A percentile compares a stretch with the other conserved stretches of the same genome.
These are phyloP conservation scores for Colletotrichum coccodes DNA, from an alignment of 2,329 filamentous ascomycete species.

Conservation along the genomic window DNA sequence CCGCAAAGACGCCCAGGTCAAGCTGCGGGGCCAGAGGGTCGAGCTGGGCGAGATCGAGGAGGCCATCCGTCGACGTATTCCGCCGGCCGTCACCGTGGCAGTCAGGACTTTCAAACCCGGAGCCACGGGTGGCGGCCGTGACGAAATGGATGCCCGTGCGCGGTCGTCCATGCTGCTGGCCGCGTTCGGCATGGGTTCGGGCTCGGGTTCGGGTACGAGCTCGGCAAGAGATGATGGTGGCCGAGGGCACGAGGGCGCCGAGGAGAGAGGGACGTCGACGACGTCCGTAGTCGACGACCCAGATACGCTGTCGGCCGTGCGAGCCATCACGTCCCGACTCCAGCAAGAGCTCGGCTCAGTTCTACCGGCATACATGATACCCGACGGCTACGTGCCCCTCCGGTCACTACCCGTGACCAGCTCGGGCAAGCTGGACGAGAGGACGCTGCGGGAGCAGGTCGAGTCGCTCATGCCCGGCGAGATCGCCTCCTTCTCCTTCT, in stretches of 20 bases:
- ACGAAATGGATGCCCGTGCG: background rate
- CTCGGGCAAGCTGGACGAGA: background rate
- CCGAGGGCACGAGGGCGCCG: background rate
- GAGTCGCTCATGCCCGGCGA: background rate
- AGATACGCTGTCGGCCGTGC: background rate
- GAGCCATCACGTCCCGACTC: background rate
- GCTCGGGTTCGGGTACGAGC: too few relatives aligned
- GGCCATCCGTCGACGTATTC: background rate
- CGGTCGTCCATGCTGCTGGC: background rate
- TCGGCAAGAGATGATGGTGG: background rate
- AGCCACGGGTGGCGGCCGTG: background rate
- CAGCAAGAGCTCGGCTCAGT: background rate
- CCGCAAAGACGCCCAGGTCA: conserved; percentile 36
- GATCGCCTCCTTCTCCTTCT: background rate
- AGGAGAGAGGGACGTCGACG: background rate
- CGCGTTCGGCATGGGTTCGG: background rate
- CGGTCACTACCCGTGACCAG: background rate
- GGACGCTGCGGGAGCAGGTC: background rate
- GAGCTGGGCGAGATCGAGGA: conserved; percentile 22
- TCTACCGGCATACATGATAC: background rate
- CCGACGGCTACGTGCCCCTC: background rate
- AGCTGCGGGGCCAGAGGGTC: conserved; percentile 18
- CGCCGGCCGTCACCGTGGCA: background rate
- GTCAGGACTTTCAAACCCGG: background rate
- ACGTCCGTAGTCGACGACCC: background rate